Base-by-base conservation (phyloP, 2,329 filamentous ascomycete genomes). In the Colletotrichum sp. region DNA sequence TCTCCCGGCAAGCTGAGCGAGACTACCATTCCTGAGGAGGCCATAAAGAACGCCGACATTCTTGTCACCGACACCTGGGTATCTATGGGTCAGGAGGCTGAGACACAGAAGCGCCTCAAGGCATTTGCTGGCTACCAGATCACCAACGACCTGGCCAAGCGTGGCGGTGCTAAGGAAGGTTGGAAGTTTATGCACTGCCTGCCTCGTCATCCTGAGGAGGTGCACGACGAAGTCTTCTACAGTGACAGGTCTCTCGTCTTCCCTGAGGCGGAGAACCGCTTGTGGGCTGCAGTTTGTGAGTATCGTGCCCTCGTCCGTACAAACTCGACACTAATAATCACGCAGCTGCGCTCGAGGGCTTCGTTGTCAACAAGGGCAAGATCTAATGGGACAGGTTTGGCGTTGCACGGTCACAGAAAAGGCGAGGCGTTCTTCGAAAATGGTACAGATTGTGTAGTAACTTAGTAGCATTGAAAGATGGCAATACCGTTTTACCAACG, bases 161-260 rank as follows among this genome's bases (percentile, higher is more conserved):
- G 93, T 66, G 96, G 96, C 59, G 96, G 95, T 25, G 97, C 97
- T 57, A 98, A 97, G 84, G 89, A 94, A 16, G 91, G 91, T 78
- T 99, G 97, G 97, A 96, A 95, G 85, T 99, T 99, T 84, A 98
- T 99, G 97, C 97, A 99, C 88, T 99, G 97, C 84, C 86, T 99
- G 75, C 97, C 97, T 16, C 92, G 97, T 78, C 96, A 99, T 83
- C 91, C 92, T 0, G 96, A 99, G 85, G 97, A 99, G 87, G 97
- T 99, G 39, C 92, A 91, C 74, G 96, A 99, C 82, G 96, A 97
- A 82, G 96, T 99, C 3, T 99, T 99, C 83, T 98, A 99, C 85
- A 93, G 95, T 64, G 89, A 92, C 0, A 91, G 94, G 81, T 98
- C 95, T 52, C 88, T 99, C 30, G 97, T 99, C 6, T 99, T 98